These are phyloP conservation scores for Arthrobotrys pseudoclavata DNA, from an alignment of 2,329 filamentous ascomycete species.

Conservation along the genomic window DNA sequence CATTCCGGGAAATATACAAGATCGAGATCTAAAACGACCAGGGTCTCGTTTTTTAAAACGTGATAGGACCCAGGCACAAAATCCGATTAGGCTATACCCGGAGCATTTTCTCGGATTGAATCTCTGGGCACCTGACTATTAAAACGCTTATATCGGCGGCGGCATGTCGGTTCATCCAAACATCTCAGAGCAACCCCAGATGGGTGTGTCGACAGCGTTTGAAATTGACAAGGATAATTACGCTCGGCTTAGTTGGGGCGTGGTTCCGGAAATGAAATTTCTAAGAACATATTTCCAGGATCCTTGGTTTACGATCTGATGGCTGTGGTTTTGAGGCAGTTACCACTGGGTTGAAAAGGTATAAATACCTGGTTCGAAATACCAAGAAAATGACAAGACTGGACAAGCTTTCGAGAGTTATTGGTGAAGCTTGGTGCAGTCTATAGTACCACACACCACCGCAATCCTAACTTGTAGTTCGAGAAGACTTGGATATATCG, in stretches of 20 bases:
- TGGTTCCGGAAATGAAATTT: constrained; percentile 12
- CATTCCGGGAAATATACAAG: constrained; percentile 24
- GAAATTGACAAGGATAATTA: not conserved
- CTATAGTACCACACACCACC: no score
- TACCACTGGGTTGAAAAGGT: not conserved
- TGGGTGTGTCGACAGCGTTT: not conserved
- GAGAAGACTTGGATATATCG: not conserved
- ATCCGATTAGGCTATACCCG: constrained; percentile 37
- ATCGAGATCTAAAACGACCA: constrained; percentile 33
- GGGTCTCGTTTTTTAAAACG: constrained; percentile 25
- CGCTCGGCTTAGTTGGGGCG: constrained; percentile 20
- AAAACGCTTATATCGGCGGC: constrained; percentile 1
- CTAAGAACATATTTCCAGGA: constrained; percentile 3
- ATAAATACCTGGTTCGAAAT: constrained; percentile 15
- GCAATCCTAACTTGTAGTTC: not conserved
- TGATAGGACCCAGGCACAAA: constrained; percentile 29
- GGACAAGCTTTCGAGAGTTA: constrained; percentile 15
- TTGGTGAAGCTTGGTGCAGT: constrained; percentile 8
- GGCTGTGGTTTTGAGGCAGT: not conserved
- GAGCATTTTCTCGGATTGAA: not conserved
- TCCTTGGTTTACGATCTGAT: not conserved
- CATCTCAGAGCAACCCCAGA: no score
- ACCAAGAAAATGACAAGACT: constrained; percentile 34
- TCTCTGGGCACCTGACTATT: constrained; percentile 1
- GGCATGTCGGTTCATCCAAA: not conserved